Percentiles rank a stretch among this genome's conserved stretches.
Conservation (phyloP, 768 basidiomycete species). For the Lanmaoa pseudosensibilis region DNA sequence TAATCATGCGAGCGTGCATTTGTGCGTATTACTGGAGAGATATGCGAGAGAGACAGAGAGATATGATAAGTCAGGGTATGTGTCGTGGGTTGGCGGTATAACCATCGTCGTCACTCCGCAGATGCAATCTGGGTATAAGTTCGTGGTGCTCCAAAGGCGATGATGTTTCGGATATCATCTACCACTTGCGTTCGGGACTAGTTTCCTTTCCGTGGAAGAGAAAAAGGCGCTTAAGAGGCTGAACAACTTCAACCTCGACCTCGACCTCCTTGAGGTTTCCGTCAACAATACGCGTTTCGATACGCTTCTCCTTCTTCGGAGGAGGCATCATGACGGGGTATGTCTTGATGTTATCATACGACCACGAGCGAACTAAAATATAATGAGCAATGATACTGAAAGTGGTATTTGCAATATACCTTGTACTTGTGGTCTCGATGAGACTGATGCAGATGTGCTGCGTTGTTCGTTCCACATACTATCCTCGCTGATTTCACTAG, state of each 20-base stretch:
- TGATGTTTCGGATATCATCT: conserved; percentile 15
- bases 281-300: conserved; percentile 48
- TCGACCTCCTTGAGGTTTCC: conserved; percentile 54
- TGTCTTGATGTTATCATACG: conserved; percentile 69
- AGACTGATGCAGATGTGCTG: conserved; percentile 22
- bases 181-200: conserved; percentile 29
- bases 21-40: conserved; percentile 22
- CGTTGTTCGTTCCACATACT: conserved; percentile 32
- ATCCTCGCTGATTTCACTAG: conserved; percentile 41
- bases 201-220: conserved; percentile 55
- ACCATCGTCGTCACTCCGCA: conserved; percentile 30
- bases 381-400: conserved; percentile 8
- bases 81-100: conserved; percentile 33
- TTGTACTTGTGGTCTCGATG: conserved; percentile 47
- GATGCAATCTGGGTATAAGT: conserved; percentile 32
- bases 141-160: conserved; percentile 14
- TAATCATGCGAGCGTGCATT: conserved; percentile 28
- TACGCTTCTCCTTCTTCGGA: conserved; percentile 52
- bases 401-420: conserved; percentile 39
- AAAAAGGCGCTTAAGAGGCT: conserved; percentile 65
- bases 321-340: conserved; percentile 57
- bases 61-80: conserved; percentile 39
- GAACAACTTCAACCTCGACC: conserved; percentile 53
- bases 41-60: conserved; percentile 19
- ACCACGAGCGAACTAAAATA: conserved; percentile 66